Percentiles rank a stretch among this genome's conserved stretches.
Conservation (phyloP, 495 filamentous ascomycete genomes). For the Podospora australis region DNA sequence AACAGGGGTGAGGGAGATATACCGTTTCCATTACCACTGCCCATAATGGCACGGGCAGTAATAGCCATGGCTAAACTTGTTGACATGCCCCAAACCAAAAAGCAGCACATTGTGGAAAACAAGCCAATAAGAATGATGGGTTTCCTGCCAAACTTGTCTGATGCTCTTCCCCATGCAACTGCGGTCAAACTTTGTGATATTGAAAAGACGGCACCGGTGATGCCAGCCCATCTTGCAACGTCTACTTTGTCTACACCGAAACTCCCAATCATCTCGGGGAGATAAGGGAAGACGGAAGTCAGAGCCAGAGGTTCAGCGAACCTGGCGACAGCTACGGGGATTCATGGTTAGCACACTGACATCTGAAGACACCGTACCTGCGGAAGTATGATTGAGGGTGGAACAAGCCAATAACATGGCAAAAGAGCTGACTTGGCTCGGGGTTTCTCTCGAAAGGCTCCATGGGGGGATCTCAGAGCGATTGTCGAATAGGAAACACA, state of each 20-base stretch:
- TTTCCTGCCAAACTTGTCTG: conserved; percentile 69
- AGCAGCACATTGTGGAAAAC: conserved; percentile 64
- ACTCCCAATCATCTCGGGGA: conserved; percentile 81
- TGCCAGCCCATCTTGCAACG: conserved; percentile 70
- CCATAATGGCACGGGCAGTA: conserved; percentile 58
- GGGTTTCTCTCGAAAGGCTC: background rate
- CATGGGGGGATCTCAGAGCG: background rate
- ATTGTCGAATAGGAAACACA: background rate
- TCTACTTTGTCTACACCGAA: conserved; percentile 66
- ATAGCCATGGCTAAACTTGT: conserved; percentile 66
- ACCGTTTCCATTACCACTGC: conserved; percentile 61
- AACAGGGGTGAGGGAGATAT: conserved; percentile 8
- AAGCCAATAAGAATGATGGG: conserved; percentile 65
- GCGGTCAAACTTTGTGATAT: conserved; percentile 66
- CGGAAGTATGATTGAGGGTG: too few species aligned
- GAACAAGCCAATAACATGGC: background rate
- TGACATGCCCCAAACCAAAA: conserved; percentile 72
- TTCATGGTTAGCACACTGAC: conserved; percentile 21
- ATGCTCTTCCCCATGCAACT: conserved; percentile 71
- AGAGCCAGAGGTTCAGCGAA: conserved; percentile 82
- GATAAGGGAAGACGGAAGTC: conserved; percentile 83
- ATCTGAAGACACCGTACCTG: conserved; percentile 9
- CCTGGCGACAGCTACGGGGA: conserved; percentile 55
- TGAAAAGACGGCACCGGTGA: conserved; percentile 67
- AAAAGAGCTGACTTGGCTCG: background rate